Percentiles rank a stretch among this genome's conserved stretches.
These are phyloP conservation scores for Agaricus subrufescens DNA, from an alignment of 768 basidiomycete species.

Conservation along the genomic window DNA sequence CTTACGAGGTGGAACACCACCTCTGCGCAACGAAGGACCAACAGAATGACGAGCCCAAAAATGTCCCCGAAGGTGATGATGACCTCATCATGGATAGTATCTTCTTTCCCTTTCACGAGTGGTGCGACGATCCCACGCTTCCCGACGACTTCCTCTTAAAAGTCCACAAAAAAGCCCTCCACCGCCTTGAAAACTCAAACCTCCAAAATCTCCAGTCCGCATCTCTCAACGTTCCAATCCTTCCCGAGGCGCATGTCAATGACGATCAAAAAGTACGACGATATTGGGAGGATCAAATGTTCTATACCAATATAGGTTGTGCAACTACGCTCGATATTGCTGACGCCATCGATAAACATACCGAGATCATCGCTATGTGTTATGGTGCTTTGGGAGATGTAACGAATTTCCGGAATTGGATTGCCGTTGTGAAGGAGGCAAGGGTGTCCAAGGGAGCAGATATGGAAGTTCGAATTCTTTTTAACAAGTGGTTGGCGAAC, in stretches of 20 bases:
- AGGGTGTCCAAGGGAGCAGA: constrained; percentile 12
- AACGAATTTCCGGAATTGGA: constrained; percentile 30
- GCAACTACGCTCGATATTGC: neutral
- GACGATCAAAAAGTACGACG: neutral
- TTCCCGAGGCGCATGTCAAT: neutral
- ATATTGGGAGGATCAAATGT: neutral
- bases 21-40: constrained; percentile 1
- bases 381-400: constrained; percentile 35
- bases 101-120: constrained; percentile 34
- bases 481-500: constrained; percentile 29
- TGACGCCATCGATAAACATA: constrained; percentile 17
- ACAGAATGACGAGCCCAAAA: constrained; percentile 9
- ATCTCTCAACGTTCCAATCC: neutral
- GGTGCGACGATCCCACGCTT: constrained; percentile 36
- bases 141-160: constrained; percentile 34
- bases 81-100: constrained; percentile 27
- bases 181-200: constrained; percentile 33
- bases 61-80: constrained; percentile 13
- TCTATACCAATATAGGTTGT: neutral
- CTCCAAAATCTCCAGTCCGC: constrained; percentile 25
- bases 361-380: constrained; percentile 36
- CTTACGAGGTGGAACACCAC: neutral
- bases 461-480: constrained; percentile 21
- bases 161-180: constrained; percentile 34
- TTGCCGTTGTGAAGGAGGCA: constrained; percentile 21